Conservation (phyloP, 768 basidiomycete species). For the Kwoniella sp. region DNA sequence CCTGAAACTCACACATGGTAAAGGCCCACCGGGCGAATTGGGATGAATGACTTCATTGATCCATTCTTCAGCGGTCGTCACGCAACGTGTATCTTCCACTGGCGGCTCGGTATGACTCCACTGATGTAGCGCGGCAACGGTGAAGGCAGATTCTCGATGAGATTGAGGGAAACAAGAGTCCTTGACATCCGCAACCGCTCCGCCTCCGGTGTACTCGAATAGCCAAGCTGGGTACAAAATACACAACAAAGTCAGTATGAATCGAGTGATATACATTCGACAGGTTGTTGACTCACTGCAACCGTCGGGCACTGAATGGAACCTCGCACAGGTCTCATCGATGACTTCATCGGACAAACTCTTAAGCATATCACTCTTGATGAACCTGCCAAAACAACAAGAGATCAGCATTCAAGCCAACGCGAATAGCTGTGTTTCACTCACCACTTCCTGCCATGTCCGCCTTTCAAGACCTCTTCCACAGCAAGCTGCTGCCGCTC, state of each 20-base stretch:
- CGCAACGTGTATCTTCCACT: slow-evolving; percentile 75
- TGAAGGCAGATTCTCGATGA: slow-evolving; percentile 79
- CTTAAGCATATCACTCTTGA: slow-evolving; percentile 80
- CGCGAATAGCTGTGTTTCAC: slow-evolving; percentile 26
- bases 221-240: slow-evolving; percentile 71
- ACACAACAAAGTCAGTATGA: neutral
- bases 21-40: slow-evolving; percentile 74
- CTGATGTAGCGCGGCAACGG: slow-evolving; percentile 85
- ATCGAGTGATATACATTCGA: neutral
- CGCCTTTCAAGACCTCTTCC: slow-evolving; percentile 79
- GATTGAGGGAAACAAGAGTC: slow-evolving; percentile 70
- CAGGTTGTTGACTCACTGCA: slow-evolving; percentile 68
- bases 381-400: slow-evolving; percentile 63
- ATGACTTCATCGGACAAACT: slow-evolving; percentile 84
- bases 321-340: slow-evolving; percentile 76
- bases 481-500: slow-evolving; percentile 88
- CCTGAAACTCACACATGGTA: slow-evolving; percentile 74
- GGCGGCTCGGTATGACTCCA: slow-evolving; percentile 72
- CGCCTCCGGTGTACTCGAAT: slow-evolving; percentile 79
- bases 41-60: slow-evolving; percentile 71
- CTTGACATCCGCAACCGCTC: slow-evolving; percentile 72
- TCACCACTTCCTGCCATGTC: slow-evolving; percentile 62
- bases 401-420: neutral
- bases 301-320: slow-evolving; percentile 80
- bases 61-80: slow-evolving; percentile 87